These are phyloP conservation scores for Alternaria sp. DNA, from an alignment of 2,329 filamentous ascomycete species.

Conservation along the genomic window DNA sequence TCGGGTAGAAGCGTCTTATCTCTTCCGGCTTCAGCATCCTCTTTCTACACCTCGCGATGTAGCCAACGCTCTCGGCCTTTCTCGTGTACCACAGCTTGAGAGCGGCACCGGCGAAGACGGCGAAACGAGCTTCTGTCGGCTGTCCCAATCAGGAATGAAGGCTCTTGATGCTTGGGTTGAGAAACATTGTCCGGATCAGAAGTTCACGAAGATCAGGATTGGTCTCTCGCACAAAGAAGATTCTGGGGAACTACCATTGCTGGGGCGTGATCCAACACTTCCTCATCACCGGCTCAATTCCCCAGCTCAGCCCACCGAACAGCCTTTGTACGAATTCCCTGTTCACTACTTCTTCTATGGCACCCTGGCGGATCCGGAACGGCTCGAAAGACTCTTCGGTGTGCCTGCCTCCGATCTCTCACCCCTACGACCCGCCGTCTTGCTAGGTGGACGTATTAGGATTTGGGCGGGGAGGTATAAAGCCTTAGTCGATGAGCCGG, in stretches of 20 bases:
- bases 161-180: neutral
- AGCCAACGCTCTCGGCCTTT: neutral
- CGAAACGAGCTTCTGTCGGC: conserved; percentile 6
- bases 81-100: conserved; percentile 5
- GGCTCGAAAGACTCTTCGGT: neutral
- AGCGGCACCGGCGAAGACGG: conserved; percentile 4
- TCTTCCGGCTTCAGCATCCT: conserved; percentile 4
- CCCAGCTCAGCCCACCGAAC: neutral
- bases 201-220: neutral
- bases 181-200: neutral
- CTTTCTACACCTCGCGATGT: neutral
- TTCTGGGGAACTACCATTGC: neutral
- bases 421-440: neutral
- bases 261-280: neutral
- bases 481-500: neutral
- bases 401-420: neutral
- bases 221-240: neutral
- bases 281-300: neutral
- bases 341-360: neutral
- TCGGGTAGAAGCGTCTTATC: neutral
- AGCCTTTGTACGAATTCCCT: neutral
- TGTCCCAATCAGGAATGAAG: neutral
- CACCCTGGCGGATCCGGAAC: neutral
- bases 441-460: neutral
- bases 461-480: neutral